These are phyloP conservation scores for Biscogniauxia sp. DNA, from an alignment of 2,329 filamentous ascomycete species.

Conservation along the genomic window DNA sequence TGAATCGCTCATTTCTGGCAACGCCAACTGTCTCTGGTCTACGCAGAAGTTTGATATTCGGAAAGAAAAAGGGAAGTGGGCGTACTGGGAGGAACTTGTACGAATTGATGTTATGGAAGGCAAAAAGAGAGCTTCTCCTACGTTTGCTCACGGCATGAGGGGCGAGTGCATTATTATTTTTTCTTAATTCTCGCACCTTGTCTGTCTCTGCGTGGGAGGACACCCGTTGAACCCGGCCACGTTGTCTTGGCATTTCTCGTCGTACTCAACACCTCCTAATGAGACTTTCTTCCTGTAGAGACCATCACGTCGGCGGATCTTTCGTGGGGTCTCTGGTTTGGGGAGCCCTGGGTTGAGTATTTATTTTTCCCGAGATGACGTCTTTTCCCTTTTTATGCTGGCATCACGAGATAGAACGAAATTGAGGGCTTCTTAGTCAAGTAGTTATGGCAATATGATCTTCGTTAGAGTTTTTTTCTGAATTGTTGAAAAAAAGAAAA, in stretches of 20 bases:
- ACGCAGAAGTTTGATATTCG: conserved; percentile 31
- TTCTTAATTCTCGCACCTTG: conserved; percentile 16
- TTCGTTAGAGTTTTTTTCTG: conserved; percentile 9
- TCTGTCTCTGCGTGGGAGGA: conserved; percentile 19
- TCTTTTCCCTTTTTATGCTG: conserved; percentile 15
- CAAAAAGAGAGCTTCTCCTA: conserved; percentile 29
- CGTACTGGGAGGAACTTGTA: conserved; percentile 38
- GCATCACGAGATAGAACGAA: conserved; percentile 22
- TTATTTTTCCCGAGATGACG: conserved; percentile 12
- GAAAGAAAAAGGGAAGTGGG: conserved; percentile 34
- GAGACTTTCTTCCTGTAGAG: conserved; percentile 18
- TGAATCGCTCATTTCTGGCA: conserved; percentile 25
- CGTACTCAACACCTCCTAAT: conserved; percentile 26
- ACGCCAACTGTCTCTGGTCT: conserved; percentile 18
- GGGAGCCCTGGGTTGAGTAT: conserved; percentile 12
- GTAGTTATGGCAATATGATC: conserved; percentile 18
- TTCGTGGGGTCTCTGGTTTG: conserved; percentile 3
- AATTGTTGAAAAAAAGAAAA: neutral
- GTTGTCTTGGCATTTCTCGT: conserved; percentile 22
- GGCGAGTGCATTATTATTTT: conserved; percentile 9
- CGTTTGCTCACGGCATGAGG: conserved; percentile 22
- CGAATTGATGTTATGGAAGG: conserved; percentile 36
- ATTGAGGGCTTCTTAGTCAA: conserved; percentile 23
- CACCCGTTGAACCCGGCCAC: conserved; percentile 13
- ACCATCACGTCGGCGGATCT: conserved; percentile 5